Evolutionary conservation across 176 grass and related monocot species (phyloP), one percentile per base, ranked within the genome.

Genomic region (Tillandsia leiboldiana): DNA sequence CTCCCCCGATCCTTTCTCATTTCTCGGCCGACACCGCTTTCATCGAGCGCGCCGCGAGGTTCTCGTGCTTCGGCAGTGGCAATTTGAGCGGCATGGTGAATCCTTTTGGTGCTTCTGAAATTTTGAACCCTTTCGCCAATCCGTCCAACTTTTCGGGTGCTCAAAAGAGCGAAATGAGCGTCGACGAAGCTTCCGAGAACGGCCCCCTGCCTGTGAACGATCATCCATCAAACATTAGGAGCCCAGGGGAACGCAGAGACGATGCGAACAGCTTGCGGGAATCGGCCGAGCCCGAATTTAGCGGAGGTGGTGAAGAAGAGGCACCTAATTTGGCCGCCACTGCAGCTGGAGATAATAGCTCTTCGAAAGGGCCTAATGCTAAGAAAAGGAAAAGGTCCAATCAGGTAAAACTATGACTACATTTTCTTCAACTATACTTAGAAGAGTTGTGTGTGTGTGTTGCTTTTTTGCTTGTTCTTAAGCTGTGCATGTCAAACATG

Each of bases 1-100:
- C 71, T 0, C 71, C 67, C 11, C 90, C 85, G 20, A 78, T 69
- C 50, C 76, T 88, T 3, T 66, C 78, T 2, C 85, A 90, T 80
- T 99, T 90, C 84, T 79, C 87, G 0, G 76, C 81, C 11, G 90
- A 94, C 77, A 77, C 95, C 3, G 84, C 79, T 56, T 99, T 99
- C 80, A 99, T 90, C 73, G 82, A 88, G 72, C 80, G 82, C 15
- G 82, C 90, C 3, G 87, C 87, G 48, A 79, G 87, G 67, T 87
- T 88, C 26, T 88, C 95, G 1, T 88, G 90, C 80, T 99, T 90
- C 51, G 51, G 73, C 51, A 71, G 67, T 11, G 13, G 63, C 24
- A 78, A 69, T 22, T 53, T 72, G 1, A 77, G 65, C 10, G 67
- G 74, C 63, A 79, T 87, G 75, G 65, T 26, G 8, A 68, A 33